Percentiles rank a stretch among this genome's conserved stretches.
Conservation (phyloP, 768 basidiomycete genomes). For the Mycena sanguinolenta region DNA sequence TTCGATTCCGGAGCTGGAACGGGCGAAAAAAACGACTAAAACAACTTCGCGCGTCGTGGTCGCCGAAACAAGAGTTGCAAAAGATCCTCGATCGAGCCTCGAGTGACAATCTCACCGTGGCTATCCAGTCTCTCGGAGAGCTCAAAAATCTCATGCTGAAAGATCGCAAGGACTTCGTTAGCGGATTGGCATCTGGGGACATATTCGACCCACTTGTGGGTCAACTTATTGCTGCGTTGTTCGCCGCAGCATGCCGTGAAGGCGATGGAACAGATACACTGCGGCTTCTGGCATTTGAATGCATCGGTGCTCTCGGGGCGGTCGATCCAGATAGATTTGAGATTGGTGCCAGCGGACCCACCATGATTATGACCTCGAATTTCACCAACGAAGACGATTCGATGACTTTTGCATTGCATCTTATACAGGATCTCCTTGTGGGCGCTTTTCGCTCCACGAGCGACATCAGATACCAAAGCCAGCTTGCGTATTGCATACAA, state of each 20-base stretch:
- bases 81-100: slow-evolving; percentile 80
- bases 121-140: slow-evolving; percentile 80
- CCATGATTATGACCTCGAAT: slow-evolving; percentile 83
- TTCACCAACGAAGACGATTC: slow-evolving; percentile 86
- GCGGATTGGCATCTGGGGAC: slow-evolving; percentile 82
- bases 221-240: slow-evolving; percentile 73
- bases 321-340: slow-evolving; percentile 95
- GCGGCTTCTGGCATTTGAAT: slow-evolving; percentile 85
- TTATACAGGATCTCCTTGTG: slow-evolving; percentile 88
- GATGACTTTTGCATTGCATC: slow-evolving; percentile 83
- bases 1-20: slow-evolving; percentile 73
- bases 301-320: slow-evolving; percentile 92
- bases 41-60: slow-evolving; percentile 61
- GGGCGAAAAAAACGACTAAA: slow-evolving; percentile 58
- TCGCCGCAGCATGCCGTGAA: slow-evolving; percentile 81
- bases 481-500: slow-evolving; percentile 93
- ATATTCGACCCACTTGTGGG: slow-evolving; percentile 85
- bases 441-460: slow-evolving; percentile 93
- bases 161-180: slow-evolving; percentile 66
- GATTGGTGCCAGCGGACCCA: slow-evolving; percentile 66
- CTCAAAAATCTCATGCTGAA: slow-evolving; percentile 73
- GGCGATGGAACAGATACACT: slow-evolving; percentile 79
- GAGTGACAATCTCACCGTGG: slow-evolving; percentile 87
- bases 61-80: slow-evolving; percentile 67
- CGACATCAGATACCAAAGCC: slow-evolving; percentile 91